Evolutionary conservation across 2,329 filamentous ascomycete species (phyloP).

Genomic region (Gremmenia infestans): DNA sequence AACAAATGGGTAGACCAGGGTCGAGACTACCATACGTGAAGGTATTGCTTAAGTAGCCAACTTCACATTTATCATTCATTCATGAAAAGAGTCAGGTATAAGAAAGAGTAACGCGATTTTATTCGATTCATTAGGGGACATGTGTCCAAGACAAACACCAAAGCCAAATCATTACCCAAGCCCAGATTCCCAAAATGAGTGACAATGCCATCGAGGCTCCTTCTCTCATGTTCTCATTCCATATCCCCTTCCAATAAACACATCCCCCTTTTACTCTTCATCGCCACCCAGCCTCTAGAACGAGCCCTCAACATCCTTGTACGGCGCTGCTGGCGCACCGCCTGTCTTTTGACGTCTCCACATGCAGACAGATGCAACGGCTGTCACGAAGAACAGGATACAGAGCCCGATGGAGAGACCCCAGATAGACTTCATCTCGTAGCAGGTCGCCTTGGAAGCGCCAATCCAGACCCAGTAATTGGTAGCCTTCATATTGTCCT

Average conservation of each 20-base stretch:
- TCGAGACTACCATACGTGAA: no score
- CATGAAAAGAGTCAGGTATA: not conserved
- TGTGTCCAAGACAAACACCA: constrained; percentile 12
- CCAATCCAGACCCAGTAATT: constrained; percentile 47
- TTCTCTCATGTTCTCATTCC: not conserved
- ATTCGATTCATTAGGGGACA: constrained; percentile 15
- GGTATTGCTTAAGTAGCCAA: no score
- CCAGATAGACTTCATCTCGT: constrained; percentile 84
- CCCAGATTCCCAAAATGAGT: constrained; percentile 8
- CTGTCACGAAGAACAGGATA: constrained; percentile 62
- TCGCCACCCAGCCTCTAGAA: not conserved
- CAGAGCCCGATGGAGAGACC: constrained; percentile 76
- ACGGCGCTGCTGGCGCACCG: not conserved
- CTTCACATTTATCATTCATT: not conserved
- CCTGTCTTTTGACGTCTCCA: constrained; percentile 38
- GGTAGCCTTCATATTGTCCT: constrained; percentile 38
- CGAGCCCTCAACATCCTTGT: constrained; percentile 22
- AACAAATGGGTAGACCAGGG: no score
- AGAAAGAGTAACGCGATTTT: constrained; percentile 5
- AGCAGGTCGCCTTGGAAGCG: constrained; percentile 60
- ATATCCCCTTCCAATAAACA: not conserved
- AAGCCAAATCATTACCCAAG: constrained; percentile 13
- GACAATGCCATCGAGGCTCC: constrained; percentile 10
- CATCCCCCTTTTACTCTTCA: not conserved
- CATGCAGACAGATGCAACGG: constrained; percentile 52